Conservation (phyloP, 73 alveolate genomes). For the Uronychia binucleata region DNA sequence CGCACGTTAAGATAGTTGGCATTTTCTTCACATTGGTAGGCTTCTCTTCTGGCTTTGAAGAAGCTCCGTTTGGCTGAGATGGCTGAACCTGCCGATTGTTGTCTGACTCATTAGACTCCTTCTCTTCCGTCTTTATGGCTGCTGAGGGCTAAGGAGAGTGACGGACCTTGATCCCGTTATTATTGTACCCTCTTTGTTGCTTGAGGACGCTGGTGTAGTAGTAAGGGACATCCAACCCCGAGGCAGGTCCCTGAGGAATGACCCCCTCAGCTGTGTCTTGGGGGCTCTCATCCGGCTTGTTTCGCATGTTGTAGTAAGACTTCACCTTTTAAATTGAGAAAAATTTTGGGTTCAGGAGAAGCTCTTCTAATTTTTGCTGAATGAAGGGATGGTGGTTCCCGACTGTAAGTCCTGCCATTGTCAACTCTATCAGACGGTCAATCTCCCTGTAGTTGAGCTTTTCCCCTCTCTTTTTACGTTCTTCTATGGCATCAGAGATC, state of each 20-base stretch:
- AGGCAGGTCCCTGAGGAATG: not conserved
- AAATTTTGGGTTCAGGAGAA: not conserved
- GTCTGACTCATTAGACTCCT: not conserved
- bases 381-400: not conserved
- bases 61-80: no score
- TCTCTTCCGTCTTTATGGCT: not conserved
- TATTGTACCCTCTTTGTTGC: not conserved
- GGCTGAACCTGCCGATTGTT: no score
- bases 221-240: not conserved
- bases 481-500: not conserved
- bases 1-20: not conserved
- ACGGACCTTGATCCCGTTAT: not conserved
- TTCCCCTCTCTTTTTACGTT: not conserved
- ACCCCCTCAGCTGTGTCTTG: no score
- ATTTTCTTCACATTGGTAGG: not conserved
- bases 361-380: not conserved
- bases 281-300: not conserved
- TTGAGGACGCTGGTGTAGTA: not conserved
- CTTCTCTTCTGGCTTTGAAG: not conserved
- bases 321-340: not conserved
- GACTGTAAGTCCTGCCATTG: not conserved
- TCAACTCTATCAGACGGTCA: not conserved
- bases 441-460: not conserved
- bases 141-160: no score
- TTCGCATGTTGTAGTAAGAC: not conserved